A percentile compares a stretch with the other conserved stretches of the same genome.
Evolutionary conservation across 805 yeast species (phyloP).

Genomic region (Saccharomycopsis capsularis): DNA sequence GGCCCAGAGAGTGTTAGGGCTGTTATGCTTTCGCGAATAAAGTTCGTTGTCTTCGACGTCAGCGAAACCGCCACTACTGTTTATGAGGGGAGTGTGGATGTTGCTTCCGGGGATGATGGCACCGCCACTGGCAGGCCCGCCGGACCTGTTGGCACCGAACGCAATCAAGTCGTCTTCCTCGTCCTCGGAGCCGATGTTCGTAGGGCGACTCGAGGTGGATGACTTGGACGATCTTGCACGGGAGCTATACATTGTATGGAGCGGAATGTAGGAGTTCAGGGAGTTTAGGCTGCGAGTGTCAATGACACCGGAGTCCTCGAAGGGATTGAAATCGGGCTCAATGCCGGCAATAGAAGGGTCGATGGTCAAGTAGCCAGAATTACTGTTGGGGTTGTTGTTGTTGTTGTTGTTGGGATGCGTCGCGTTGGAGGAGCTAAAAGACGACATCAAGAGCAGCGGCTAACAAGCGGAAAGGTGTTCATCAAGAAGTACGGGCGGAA

Average conservation of each 20-base stretch:
- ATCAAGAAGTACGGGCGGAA: too few relatives aligned
- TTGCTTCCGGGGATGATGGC: neutral
- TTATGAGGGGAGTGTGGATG: conserved; percentile 2
- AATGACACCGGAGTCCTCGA: conserved; percentile 9
- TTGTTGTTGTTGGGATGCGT: too few relatives aligned
- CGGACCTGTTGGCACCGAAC: neutral
- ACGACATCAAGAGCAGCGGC: neutral
- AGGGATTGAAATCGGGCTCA: conserved; percentile 22
- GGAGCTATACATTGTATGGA: conserved; percentile 17
- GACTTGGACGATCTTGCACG: conserved; percentile 5
- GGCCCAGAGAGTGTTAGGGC: neutral
- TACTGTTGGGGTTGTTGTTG: conserved; percentile 2
- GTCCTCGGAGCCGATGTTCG: conserved; percentile 3
- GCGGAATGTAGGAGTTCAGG: conserved; percentile 19
- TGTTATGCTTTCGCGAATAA: neutral
- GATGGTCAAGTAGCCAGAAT: conserved; percentile 11
- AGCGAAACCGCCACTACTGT: neutral
- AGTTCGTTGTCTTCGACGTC: neutral
- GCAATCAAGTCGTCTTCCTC: conserved; percentile 16
- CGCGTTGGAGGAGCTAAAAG: neutral
- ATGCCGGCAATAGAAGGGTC: conserved; percentile 21
- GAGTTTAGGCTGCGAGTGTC: conserved; percentile 10
- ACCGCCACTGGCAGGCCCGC: neutral
- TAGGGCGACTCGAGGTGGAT: neutral
- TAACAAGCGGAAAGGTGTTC: too few relatives aligned